Conservation (phyloP, 2,329 filamentous ascomycete species). For the Nannizziopsis barbatae region DNA sequence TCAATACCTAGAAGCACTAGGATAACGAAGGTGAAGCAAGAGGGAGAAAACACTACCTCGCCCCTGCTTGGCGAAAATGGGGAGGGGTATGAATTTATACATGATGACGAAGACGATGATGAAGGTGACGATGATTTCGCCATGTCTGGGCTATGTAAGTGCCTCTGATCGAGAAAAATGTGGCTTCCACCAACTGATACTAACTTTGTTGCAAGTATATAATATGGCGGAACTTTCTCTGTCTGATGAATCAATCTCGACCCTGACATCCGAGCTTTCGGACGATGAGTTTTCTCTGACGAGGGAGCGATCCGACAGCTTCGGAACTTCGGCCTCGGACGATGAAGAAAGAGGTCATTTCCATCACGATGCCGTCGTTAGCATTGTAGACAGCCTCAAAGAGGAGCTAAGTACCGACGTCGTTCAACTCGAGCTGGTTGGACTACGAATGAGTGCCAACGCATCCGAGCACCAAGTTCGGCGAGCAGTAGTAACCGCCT, state of each 20-base stretch:
- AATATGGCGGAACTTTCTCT: slow-evolving; percentile 38
- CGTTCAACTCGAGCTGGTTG: slow-evolving; percentile 87
- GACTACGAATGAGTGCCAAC: slow-evolving; percentile 79
- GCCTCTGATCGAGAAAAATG: slow-evolving; percentile 2
- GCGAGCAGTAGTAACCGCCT: slow-evolving; percentile 71
- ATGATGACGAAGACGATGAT: slow-evolving; percentile 55
- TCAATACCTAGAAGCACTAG: slow-evolving; percentile 33
- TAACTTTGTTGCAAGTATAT: slow-evolving; percentile 33
- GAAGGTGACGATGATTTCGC: slow-evolving; percentile 56
- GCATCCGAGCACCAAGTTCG: slow-evolving; percentile 83
- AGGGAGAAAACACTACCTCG: slow-evolving; percentile 39
- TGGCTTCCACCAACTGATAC: background rate
- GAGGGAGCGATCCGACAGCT: slow-evolving; percentile 56
- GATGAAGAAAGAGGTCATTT: slow-evolving; percentile 54
- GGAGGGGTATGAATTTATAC: slow-evolving; percentile 53
- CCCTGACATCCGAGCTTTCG: slow-evolving; percentile 46
- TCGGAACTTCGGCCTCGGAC: slow-evolving; percentile 60
- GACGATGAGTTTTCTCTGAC: slow-evolving; percentile 28
- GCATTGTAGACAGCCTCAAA: slow-evolving; percentile 74
- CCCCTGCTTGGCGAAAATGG: slow-evolving; percentile 48
- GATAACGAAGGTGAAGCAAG: slow-evolving; percentile 37
- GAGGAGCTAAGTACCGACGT: slow-evolving; percentile 63
- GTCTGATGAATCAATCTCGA: slow-evolving; percentile 50
- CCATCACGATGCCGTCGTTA: slow-evolving; percentile 75
- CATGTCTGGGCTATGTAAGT: slow-evolving; percentile 23